Conservation (phyloP, 108 stramenopile species). For the Cylindrotheca fusiformis region DNA sequence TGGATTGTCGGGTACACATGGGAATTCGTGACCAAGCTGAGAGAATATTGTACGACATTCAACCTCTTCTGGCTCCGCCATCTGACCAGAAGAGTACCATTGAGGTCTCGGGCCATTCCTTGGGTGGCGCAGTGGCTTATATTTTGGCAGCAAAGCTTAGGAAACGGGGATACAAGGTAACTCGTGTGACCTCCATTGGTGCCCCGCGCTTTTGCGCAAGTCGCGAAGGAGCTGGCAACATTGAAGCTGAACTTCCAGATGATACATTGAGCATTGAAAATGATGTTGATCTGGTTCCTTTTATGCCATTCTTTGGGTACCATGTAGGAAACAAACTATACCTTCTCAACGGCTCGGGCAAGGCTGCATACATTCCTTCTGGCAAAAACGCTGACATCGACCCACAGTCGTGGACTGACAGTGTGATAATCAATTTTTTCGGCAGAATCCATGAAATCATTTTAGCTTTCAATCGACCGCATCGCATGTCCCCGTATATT, state of each 20-base stretch:
- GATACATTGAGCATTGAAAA: constrained; percentile 57
- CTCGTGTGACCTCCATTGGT: constrained; percentile 38
- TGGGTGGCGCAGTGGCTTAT: constrained; percentile 62
- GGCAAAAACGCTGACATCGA: no score
- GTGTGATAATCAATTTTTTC: constrained; percentile 42
- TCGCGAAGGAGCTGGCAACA: constrained; percentile 20
- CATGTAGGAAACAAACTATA: constrained; percentile 52
- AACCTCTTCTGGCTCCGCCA: constrained; percentile 46
- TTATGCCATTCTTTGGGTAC: constrained; percentile 43
- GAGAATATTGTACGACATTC: constrained; percentile 50
- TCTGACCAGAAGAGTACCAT: constrained; percentile 37
- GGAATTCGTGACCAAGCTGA: constrained; percentile 61
- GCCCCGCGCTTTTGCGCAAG: constrained; percentile 50
- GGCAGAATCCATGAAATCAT: constrained; percentile 25
- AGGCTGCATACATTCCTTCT: constrained; percentile 25
- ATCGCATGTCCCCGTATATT: constrained; percentile 18
- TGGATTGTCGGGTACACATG: constrained; percentile 48
- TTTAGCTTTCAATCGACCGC: constrained; percentile 4
- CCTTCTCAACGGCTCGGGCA: neutral
- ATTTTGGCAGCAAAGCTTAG: constrained; percentile 54
- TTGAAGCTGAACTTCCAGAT: constrained; percentile 34
- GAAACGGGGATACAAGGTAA: constrained; percentile 52
- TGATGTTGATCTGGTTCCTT: constrained; percentile 53
- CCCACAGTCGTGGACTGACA: constrained; percentile 31
- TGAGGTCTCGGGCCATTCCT: constrained; percentile 54